These are phyloP conservation scores for Aspergillus alliaceus DNA, from an alignment of 2,329 filamentous ascomycete species.

Conservation along the genomic window DNA sequence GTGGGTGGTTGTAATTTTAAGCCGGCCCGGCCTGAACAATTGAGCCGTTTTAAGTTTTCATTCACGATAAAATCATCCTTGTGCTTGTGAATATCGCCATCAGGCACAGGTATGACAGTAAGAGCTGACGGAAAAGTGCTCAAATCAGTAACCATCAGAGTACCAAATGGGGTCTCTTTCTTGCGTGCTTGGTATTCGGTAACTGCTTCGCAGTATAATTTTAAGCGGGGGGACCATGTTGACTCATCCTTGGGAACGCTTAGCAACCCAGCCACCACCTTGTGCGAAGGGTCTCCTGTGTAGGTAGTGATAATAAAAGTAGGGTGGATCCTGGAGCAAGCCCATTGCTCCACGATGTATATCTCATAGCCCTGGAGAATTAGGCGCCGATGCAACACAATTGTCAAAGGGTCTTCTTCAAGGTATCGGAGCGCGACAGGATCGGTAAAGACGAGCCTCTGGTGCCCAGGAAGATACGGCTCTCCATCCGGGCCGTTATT, in stretches of 20 bases:
- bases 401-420: conserved; percentile 77
- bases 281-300: conserved; percentile 79
- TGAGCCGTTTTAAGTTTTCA: conserved; percentile 86
- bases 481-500: conserved; percentile 16
- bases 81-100: conserved; percentile 79
- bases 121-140: conserved; percentile 88
- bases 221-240: conserved; percentile 75
- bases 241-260: conserved; percentile 77
- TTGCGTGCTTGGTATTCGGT: conserved; percentile 81
- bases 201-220: conserved; percentile 82
- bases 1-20: conserved; percentile 77
- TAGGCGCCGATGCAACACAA: conserved; percentile 69
- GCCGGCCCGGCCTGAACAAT: conserved; percentile 86
- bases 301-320: conserved; percentile 92
- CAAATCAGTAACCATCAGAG: conserved; percentile 90
- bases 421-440: conserved; percentile 71
- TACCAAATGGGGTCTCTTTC: conserved; percentile 78
- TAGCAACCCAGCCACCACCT: conserved; percentile 75
- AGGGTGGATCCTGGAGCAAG: conserved; percentile 84
- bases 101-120: conserved; percentile 86
- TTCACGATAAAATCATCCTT: conserved; percentile 88
- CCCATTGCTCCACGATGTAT: conserved; percentile 97
- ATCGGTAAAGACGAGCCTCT: conserved; percentile 65
- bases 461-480: conserved; percentile 41
- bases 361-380: conserved; percentile 81